Base-by-base conservation (phyloP, 2,329 filamentous ascomycete genomes). In the Grosmannia penicillata region DNA sequence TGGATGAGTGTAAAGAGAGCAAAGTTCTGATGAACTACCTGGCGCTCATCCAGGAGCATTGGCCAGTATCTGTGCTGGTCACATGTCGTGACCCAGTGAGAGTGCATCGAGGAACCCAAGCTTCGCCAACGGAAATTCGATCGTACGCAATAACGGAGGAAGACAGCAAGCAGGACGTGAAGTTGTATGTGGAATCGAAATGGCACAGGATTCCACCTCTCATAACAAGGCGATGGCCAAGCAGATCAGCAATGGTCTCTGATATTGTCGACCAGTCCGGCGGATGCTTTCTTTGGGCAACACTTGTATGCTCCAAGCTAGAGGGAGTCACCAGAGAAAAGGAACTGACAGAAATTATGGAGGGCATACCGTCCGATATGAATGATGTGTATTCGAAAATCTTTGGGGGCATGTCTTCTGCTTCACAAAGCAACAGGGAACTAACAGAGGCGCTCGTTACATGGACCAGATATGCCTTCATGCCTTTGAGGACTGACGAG, bases 281-380 rank as follows among this genome's bases (percentile, higher is more conserved):
- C 0, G 54, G 53, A 1, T 54, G 47, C 25, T 57, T 57, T 33
- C 39, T 56, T 3, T 56, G 54, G 54, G 53, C 50, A 0, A 43
- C 44, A 7, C 31, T 57, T 1, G 44, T 56, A 2, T 43, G 49
- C 5, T 39, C 36, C 8, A 51, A 55, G 18, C 39, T 56, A 4
- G 47, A 47, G 8, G 38, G 49, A n/a, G 52, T 46, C 4, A 47
- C 50, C 2, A 55, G 47, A 2, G 42, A 43, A 1, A 43, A 26
- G 6, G 51, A 52, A 3, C 48, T 51, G 3, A 34, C 38, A 1
- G 41, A 47, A 26, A 50, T 56, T 0, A 39, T 56, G 9, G 42
- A 45, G 6, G 48, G 41, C 22, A 45, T 47, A 13, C 53, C 47
- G 13, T 47, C 45, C 2, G 45, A 52, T 32, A 56, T 57, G 53